Evolutionary conservation across 164 flowering plant genomes (phyloP).

Genomic region (Aristolochia contorta): DNA sequence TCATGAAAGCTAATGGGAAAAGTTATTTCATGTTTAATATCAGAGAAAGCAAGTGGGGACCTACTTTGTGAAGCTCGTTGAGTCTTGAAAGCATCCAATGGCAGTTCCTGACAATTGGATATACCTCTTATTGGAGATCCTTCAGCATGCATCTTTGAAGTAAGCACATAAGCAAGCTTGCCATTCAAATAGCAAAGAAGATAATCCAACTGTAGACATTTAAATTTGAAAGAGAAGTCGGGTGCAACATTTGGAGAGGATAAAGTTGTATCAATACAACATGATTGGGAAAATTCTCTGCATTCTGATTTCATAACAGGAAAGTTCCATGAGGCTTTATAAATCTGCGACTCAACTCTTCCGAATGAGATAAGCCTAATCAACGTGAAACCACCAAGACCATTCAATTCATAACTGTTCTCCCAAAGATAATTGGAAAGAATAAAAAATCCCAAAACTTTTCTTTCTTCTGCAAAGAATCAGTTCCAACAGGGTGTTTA

Average conservation of each 20-base stretch:
- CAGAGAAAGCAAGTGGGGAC: constrained; percentile 18
- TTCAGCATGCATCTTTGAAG: background rate
- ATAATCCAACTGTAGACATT: constrained; percentile 11
- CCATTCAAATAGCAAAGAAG: background rate
- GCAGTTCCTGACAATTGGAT: constrained; percentile 19
- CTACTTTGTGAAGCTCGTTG: constrained; percentile 26
- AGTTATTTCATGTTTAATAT: constrained; percentile 28
- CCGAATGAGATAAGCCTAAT: constrained; percentile 64
- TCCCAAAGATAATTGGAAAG: constrained; percentile 22
- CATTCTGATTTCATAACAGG: constrained; percentile 9
- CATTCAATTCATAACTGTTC: constrained; percentile 4
- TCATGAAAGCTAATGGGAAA: constrained; percentile 55
- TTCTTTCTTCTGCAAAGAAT: constrained; percentile 55
- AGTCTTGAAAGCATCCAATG: constrained; percentile 31
- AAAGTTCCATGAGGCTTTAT: constrained; percentile 42
- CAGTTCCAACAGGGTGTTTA: constrained; percentile 42
- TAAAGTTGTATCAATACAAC: constrained; percentile 19
- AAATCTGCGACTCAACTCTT: constrained; percentile 58
- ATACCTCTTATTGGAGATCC: constrained; percentile 8
- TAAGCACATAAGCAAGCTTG: background rate
- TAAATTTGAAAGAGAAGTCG: constrained; percentile 28
- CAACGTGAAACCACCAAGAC: constrained; percentile 52
- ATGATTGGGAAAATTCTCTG: constrained; percentile 9
- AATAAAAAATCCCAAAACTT: constrained; percentile 60
- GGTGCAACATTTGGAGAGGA: constrained; percentile 21